Base-by-base conservation (phyloP, 2,329 filamentous ascomycete genomes). In the Arachnomyces sp. region DNA sequence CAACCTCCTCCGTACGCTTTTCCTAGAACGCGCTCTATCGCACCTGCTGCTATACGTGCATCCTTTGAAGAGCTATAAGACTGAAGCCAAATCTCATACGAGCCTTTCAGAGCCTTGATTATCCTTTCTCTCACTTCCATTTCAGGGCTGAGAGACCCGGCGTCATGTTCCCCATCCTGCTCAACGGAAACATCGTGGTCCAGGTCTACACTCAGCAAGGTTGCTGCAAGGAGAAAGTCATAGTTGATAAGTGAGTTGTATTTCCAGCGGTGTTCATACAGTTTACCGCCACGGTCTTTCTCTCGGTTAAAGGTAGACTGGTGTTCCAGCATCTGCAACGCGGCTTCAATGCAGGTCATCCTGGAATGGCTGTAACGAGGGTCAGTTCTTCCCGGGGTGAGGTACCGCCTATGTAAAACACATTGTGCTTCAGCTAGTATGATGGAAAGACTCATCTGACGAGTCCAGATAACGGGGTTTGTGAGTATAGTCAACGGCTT, bases 211-310 rank as follows among this genome's bases (percentile, higher is more conserved):
- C 67, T 66, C 3, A 73, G 50, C 14, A 73, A 60, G 43, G 69
- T 71, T 32, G 66, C 66, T 1, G 69, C 71, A 2, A 72, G 57
- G 6, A 73, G 53, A 34, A 73, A 72, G 44, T 71, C 68, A 40
- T 70, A 65, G 2, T 60, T 61, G 36, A 67, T 57, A 3, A 71
- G 46, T 3, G 66, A 66, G 8, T 62, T 62, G 12, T 70, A 44
- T 33, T 68, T 67, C 66, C 66, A 72, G 31, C 57, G 60, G 29
- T 69, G 54, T 3, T 60, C 57, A 37, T 58, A 56, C 7, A 73
- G 44, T 4, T 57, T 57, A 0, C 67, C 65, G 1, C 62, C 64
- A 0, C 62, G 62, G 32, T 63, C 57, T 7, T 63, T 56, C 36
- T 69, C 65, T 2, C 48, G 45, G 41, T 71, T 61, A 6, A 74